Evolutionary conservation across 106 monocot species (phyloP).

Genomic region (Dendrobium catenatum): DNA sequence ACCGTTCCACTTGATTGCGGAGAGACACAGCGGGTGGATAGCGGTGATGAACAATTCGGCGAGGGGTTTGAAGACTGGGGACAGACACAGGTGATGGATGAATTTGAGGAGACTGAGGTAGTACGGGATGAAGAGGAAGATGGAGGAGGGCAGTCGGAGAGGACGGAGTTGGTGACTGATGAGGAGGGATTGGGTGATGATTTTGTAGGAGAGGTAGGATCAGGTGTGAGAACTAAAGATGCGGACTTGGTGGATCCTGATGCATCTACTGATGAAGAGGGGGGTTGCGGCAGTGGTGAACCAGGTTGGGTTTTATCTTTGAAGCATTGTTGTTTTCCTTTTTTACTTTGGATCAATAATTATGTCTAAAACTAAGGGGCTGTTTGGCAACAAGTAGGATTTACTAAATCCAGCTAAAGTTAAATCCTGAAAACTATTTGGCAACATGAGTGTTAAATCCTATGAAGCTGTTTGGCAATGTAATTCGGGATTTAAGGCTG

Average conservation of each 20-base stretch:
- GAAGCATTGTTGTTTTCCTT: not conserved
- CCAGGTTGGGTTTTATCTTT: not conserved
- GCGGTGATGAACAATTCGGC: not conserved
- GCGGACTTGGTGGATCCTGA: conserved; percentile 5
- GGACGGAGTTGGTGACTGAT: conserved; percentile 5
- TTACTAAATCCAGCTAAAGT: no score
- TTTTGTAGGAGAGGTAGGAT: not conserved
- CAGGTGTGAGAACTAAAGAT: not conserved
- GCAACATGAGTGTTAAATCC: no score
- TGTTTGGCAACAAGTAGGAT: no score
- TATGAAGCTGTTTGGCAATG: no score
- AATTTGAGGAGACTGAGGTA: not conserved
- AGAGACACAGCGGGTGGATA: conserved; percentile 7
- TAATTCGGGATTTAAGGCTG: no score
- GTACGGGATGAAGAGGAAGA: not conserved
- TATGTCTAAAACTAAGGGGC: no score
- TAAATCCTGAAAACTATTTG: no score
- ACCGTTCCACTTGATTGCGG: not conserved
- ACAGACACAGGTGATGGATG: conserved; percentile 1
- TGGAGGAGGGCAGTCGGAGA: not conserved
- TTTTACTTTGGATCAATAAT: no score
- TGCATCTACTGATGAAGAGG: conserved; percentile 6
- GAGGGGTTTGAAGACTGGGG: not conserved
- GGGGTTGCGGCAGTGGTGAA: not conserved
- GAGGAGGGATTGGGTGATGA: not conserved